These are phyloP conservation scores for Cardamine resedifolia DNA, from an alignment of 345 rosid species.

Conservation along the genomic window DNA sequence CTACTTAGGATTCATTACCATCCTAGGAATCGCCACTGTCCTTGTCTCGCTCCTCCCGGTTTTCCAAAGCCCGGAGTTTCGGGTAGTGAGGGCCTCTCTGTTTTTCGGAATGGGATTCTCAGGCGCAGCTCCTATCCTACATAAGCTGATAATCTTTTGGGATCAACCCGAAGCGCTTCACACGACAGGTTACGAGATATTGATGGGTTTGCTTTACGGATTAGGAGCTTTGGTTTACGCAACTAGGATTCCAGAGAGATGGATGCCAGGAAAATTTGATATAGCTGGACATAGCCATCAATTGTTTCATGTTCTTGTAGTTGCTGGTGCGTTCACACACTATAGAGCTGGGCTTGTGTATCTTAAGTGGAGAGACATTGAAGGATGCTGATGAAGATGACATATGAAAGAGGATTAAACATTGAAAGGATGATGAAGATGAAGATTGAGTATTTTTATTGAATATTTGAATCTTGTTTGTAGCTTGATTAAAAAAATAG, in stretches of 20 bases:
- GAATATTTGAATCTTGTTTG: background rate
- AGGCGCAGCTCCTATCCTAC: constrained; percentile 74
- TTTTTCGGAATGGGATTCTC: constrained; percentile 88
- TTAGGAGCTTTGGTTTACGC: constrained; percentile 79
- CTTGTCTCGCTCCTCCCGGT: constrained; percentile 73
- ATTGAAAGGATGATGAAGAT: background rate
- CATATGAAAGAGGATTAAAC: too few relatives aligned
- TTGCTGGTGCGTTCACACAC: constrained; percentile 87
- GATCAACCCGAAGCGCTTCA: constrained; percentile 85
- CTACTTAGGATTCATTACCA: constrained; percentile 79
- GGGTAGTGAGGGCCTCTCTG: constrained; percentile 64
- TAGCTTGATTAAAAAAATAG: background rate
- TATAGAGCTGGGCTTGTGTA: constrained; percentile 83
- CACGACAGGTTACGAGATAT: constrained; percentile 77
- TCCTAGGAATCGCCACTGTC: constrained; percentile 64
- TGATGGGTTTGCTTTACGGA: constrained; percentile 80
- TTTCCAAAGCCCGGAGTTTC: constrained; percentile 77
- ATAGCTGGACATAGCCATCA: constrained; percentile 98
- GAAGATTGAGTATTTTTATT: background rate
- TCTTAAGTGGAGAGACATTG: constrained; percentile 77
- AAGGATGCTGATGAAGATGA: constrained; percentile 53
- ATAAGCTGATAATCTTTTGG: constrained; percentile 78
- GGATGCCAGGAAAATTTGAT: constrained; percentile 97
- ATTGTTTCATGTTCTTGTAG: constrained; percentile 75
- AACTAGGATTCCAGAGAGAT: constrained; percentile 79